These are phyloP conservation scores for Tripterygium wilfordii DNA, from an alignment of 177 flowering plant species.

Conservation along the genomic window DNA sequence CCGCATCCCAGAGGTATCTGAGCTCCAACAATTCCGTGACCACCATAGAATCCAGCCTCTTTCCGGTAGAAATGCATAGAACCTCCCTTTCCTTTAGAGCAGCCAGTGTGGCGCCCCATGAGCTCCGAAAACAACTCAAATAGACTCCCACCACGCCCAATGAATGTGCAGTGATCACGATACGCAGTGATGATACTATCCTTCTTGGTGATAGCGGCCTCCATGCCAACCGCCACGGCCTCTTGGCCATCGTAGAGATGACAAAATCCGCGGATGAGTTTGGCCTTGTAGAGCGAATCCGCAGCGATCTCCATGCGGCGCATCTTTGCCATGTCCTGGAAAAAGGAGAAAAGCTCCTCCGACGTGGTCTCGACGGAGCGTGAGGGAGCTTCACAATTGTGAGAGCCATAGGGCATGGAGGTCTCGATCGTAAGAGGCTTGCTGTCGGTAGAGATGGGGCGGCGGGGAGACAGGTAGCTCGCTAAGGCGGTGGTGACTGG, in stretches of 20 bases:
- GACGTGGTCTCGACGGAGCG: conserved; percentile 67
- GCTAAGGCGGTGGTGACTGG: conserved; percentile 25
- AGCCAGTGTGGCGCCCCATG: conserved; percentile 80
- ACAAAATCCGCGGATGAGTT: conserved; percentile 91
- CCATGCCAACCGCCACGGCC: conserved; percentile 93
- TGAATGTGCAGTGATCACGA: conserved; percentile 78
- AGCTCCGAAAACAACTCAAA: conserved; percentile 66
- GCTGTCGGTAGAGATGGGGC: conserved; percentile 30
- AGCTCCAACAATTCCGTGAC: conserved; percentile 96
- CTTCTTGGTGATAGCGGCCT: conserved; percentile 75
- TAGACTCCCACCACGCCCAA: conserved; percentile 79
- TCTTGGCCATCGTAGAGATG: conserved; percentile 98
- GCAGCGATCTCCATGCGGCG: conserved; percentile 97
- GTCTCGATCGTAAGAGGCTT: conserved; percentile 63
- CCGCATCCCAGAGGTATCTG: conserved; percentile 92
- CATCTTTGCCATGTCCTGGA: conserved; percentile 76
- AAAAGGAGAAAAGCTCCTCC: conserved; percentile 62
- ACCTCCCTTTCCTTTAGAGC: conserved; percentile 92
- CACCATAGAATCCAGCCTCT: conserved; percentile 79
- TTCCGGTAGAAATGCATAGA: conserved; percentile 97
- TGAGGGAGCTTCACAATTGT: conserved; percentile 76
- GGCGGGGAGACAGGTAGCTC: too few relatives aligned
- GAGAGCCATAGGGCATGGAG: conserved; percentile 67
- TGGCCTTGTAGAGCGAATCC: conserved; percentile 91
- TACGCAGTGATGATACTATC: conserved; percentile 90